Evolutionary conservation across 441 rosid genomes (phyloP).

Genomic region (Populus trichocarpa): DNA sequence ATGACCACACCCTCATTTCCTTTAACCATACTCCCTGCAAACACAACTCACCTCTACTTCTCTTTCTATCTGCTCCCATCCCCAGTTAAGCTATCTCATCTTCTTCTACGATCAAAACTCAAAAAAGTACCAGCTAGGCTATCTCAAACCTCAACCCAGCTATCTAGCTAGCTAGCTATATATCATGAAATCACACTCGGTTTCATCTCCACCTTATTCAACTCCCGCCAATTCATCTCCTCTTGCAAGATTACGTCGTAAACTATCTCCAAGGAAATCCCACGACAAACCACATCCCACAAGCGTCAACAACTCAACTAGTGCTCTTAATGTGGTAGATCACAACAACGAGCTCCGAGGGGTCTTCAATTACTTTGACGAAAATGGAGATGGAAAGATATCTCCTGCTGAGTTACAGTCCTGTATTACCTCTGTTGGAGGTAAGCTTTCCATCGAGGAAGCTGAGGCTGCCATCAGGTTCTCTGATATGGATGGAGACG

Average conservation of each 20-base stretch:
- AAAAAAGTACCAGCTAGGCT: no score
- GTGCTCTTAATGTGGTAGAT: background rate
- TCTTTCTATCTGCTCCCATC: background rate
- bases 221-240: background rate
- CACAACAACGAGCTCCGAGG: constrained; percentile 25
- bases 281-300: background rate
- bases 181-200: background rate
- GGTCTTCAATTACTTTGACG: constrained; percentile 57
- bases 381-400: constrained; percentile 55
- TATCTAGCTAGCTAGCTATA: background rate
- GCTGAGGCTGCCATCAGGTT: constrained; percentile 46
- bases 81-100: background rate
- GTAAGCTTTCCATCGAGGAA: constrained; percentile 42
- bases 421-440: constrained; percentile 44
- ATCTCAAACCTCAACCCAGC: background rate
- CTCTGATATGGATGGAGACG: constrained; percentile 54
- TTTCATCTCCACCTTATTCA: background rate
- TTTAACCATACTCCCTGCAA: no score
- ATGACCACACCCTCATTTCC: no score
- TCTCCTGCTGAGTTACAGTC: constrained; percentile 47
- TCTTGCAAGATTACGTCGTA: constrained; percentile 22
- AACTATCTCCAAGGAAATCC: constrained; percentile 28
- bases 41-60: background rate
- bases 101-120: no score
- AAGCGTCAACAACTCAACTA: background rate